A percentile compares a stretch with the other conserved stretches of the same genome.
phyloP scores from a whole-genome alignment of 768 basidiomycete genomes.

The Harrya chromipes region DNA sequence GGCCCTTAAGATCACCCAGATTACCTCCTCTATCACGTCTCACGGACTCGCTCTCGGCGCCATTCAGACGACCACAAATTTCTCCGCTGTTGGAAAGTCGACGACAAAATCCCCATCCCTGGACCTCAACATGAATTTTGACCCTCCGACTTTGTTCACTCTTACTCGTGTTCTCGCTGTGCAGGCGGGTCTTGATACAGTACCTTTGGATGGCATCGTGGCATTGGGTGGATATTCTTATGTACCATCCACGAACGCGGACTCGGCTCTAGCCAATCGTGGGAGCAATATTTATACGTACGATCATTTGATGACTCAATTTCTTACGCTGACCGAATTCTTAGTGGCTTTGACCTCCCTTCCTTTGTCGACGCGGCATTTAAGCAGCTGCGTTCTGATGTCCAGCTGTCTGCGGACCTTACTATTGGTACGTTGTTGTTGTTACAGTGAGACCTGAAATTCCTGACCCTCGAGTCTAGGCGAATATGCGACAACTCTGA shows the following conservation, averaged over 20 bases:
- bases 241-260: slow-evolving; percentile 34
- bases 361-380: slow-evolving; percentile 65
- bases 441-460: not conserved
- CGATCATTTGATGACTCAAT: not conserved
- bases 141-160: slow-evolving; percentile 66
- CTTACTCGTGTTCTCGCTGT: slow-evolving; percentile 65
- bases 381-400: slow-evolving; percentile 58
- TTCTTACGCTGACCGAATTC: slow-evolving; percentile 1
- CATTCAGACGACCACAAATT: slow-evolving; percentile 52
- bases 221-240: slow-evolving; percentile 65
- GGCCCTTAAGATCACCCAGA: slow-evolving; percentile 52
- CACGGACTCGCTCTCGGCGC: slow-evolving; percentile 61
- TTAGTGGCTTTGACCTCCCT: slow-evolving; percentile 60
- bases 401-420: slow-evolving; percentile 52
- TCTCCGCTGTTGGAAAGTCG: slow-evolving; percentile 49
- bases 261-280: slow-evolving; percentile 31
- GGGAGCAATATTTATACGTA: slow-evolving; percentile 55
- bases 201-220: slow-evolving; percentile 66
- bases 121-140: slow-evolving; percentile 62
- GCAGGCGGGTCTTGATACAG: slow-evolving; percentile 56
- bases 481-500: slow-evolving; percentile 58
- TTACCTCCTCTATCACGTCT: slow-evolving; percentile 57
- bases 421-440: slow-evolving; percentile 45
- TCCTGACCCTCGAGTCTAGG: slow-evolving; percentile 37
- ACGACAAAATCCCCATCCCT: slow-evolving; percentile 56